Percentiles rank a stretch among this genome's conserved stretches.
These are phyloP conservation scores for Umbelopsis vinacea DNA, from an alignment of 192 early-diverging fungal species.

Conservation along the genomic window DNA sequence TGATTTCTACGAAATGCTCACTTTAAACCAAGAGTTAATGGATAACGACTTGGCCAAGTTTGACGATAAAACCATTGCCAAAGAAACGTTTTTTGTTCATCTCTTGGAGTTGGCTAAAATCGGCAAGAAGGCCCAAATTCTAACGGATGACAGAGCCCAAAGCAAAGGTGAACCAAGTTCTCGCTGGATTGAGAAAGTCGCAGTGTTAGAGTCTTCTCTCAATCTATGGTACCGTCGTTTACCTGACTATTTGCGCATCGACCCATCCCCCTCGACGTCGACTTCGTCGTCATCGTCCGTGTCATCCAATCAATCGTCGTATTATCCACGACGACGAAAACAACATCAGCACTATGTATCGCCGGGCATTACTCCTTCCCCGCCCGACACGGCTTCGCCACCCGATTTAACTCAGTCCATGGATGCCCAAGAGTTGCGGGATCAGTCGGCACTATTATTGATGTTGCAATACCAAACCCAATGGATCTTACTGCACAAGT, in stretches of 20 bases:
- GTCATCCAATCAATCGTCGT: constrained; percentile 2
- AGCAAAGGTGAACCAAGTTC: constrained; percentile 5
- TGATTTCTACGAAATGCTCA: constrained; percentile 40
- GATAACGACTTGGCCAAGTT: constrained; percentile 2
- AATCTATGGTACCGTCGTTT: constrained; percentile 33
- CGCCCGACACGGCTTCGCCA: constrained; percentile 18
- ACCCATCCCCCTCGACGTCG: constrained; percentile 5
- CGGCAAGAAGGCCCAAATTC: constrained; percentile 21
- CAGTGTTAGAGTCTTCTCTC: constrained; percentile 25
- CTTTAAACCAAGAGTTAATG: constrained; percentile 17
- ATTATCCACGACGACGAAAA: background rate
- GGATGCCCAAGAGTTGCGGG: constrained; percentile 21
- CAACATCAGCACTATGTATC: constrained; percentile 1
- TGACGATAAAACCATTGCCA: constrained; percentile 31
- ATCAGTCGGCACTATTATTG: constrained; percentile 30
- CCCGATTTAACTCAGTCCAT: constrained; percentile 5
- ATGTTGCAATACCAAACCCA: constrained; percentile 42
- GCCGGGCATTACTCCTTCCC: background rate
- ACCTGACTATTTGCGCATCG: constrained; percentile 26
- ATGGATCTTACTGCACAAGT: constrained; percentile 39
- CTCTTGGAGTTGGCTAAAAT: constrained; percentile 31
- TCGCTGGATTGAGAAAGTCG: constrained; percentile 26
- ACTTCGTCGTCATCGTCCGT: background rate
- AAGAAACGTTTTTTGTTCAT: constrained; percentile 38
- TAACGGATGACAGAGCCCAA: constrained; percentile 12